Percentiles rank a stretch among this genome's conserved stretches.
phyloP scores from a whole-genome alignment of 169 alveolate species.

The Babesia ovata region DNA sequence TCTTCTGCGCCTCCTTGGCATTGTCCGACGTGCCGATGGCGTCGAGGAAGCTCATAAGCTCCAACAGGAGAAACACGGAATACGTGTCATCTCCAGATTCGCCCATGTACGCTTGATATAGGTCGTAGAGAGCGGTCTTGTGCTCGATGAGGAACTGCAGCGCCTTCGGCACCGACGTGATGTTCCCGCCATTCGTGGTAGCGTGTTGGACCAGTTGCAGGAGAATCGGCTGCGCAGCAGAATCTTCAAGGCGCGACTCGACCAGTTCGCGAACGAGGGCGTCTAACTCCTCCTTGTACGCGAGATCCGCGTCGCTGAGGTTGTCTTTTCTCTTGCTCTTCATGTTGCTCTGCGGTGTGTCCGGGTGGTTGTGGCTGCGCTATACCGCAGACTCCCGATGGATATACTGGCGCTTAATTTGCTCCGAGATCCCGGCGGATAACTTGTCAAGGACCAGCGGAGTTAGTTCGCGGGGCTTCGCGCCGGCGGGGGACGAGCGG shows the following conservation, averaged over 20 bases:
- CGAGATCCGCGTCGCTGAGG: slow-evolving; percentile 58
- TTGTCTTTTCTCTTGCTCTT: slow-evolving; percentile 27
- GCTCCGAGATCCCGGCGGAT: too few species aligned
- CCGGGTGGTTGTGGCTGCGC: neutral
- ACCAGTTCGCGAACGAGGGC: slow-evolving; percentile 36
- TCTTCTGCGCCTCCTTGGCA: neutral
- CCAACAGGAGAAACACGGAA: slow-evolving; percentile 46
- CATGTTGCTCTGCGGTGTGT: slow-evolving; percentile 14
- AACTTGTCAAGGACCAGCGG: too few species aligned
- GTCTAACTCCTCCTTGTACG: slow-evolving; percentile 67
- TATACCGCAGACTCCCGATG: too few species aligned
- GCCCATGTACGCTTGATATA: slow-evolving; percentile 21
- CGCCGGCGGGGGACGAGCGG: too few species aligned
- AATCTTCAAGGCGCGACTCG: slow-evolving; percentile 16
- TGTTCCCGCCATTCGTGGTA: slow-evolving; percentile 46
- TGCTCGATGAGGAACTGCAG: slow-evolving; percentile 64
- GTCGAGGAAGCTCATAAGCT: slow-evolving; percentile 64
- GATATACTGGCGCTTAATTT: too few species aligned
- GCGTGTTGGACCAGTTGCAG: slow-evolving; percentile 49
- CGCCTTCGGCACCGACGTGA: slow-evolving; percentile 66
- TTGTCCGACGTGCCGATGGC: slow-evolving; percentile 34
- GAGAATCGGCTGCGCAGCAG: slow-evolving; percentile 32
- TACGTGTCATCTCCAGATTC: slow-evolving; percentile 16
- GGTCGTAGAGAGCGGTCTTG: slow-evolving; percentile 42
- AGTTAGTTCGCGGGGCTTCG: too few species aligned